Conservation (phyloP, 2,329 filamentous ascomycete genomes). For the Penicillium sp. region DNA sequence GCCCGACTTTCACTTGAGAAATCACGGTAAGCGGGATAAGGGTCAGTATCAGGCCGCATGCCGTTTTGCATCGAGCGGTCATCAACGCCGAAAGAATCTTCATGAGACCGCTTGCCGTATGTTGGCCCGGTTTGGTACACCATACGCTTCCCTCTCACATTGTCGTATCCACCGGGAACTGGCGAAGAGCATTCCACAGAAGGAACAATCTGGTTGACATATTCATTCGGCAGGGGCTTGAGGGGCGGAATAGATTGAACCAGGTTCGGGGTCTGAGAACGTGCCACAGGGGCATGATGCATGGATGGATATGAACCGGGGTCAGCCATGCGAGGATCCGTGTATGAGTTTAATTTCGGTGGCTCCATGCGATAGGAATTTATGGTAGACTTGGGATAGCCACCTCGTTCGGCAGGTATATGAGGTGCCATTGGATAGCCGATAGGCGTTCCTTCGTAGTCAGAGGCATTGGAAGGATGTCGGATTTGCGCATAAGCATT, state of each 20-base stretch:
- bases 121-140: slow-evolving; percentile 33
- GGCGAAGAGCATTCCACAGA: slow-evolving; percentile 25
- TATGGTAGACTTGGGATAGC: slow-evolving; percentile 30
- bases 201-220: slow-evolving; percentile 21
- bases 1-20: slow-evolving; percentile 27
- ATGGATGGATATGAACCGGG: slow-evolving; percentile 44
- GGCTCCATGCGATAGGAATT: slow-evolving; percentile 32
- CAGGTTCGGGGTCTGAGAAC: slow-evolving; percentile 29
- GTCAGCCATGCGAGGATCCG: slow-evolving; percentile 39
- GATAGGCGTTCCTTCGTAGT: slow-evolving; percentile 31
- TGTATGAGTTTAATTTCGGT: slow-evolving; percentile 31
- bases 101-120: slow-evolving; percentile 37
- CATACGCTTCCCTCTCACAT: slow-evolving; percentile 27
- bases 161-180: slow-evolving; percentile 24
- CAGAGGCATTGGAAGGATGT: slow-evolving; percentile 33
- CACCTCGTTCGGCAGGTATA: slow-evolving; percentile 21
- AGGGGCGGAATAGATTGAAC: slow-evolving; percentile 37
- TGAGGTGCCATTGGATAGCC: slow-evolving; percentile 25
- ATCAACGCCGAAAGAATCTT: slow-evolving; percentile 42
- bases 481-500: slow-evolving; percentile 35
- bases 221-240: slow-evolving; percentile 35
- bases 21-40: slow-evolving; percentile 27
- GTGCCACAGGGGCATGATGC: slow-evolving; percentile 23
- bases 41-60: slow-evolving; percentile 41
- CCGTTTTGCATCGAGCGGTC: slow-evolving; percentile 45